A percentile compares a stretch with the other conserved stretches of the same genome.
phyloP scores from a whole-genome alignment of 2,329 filamentous ascomycete genomes.

The Phaeosphaeria sp. region DNA sequence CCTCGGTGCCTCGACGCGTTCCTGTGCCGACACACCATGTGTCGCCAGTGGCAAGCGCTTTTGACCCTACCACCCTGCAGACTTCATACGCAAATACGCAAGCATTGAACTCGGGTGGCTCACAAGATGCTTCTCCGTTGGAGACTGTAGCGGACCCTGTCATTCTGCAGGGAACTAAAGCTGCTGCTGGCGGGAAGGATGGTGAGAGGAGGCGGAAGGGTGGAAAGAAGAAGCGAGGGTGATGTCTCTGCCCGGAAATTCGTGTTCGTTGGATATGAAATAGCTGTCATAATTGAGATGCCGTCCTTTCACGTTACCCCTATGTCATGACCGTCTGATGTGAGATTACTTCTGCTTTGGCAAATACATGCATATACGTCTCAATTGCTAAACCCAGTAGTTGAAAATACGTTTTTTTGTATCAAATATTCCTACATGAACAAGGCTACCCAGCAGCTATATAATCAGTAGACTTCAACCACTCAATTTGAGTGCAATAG shows the following conservation, averaged over 20 bases:
- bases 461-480: too few relatives aligned
- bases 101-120: constrained; percentile 12
- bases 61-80: constrained; percentile 27
- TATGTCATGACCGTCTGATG: too few relatives aligned
- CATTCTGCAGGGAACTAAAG: constrained; percentile 17
- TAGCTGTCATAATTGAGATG: neutral
- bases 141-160: constrained; percentile 25
- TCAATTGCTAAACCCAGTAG: too few relatives aligned
- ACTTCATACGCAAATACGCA: constrained; percentile 14
- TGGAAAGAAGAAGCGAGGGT: constrained; percentile 30
- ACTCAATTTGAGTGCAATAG: too few relatives aligned
- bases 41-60: constrained; percentile 18
- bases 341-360: too few relatives aligned
- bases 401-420: too few relatives aligned
- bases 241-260: neutral
- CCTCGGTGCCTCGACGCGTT: constrained; percentile 44
- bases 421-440: too few relatives aligned
- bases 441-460: too few relatives aligned
- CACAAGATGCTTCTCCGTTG: constrained; percentile 12
- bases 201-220: constrained; percentile 35
- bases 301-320: too few relatives aligned
- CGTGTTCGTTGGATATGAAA: neutral
- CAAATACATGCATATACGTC: too few relatives aligned
- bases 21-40: constrained; percentile 38
- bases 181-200: constrained; percentile 26